Evolutionary conservation across 495 filamentous ascomycete genomes (phyloP).

Genomic region (Aspergillus heteromorphus): DNA sequence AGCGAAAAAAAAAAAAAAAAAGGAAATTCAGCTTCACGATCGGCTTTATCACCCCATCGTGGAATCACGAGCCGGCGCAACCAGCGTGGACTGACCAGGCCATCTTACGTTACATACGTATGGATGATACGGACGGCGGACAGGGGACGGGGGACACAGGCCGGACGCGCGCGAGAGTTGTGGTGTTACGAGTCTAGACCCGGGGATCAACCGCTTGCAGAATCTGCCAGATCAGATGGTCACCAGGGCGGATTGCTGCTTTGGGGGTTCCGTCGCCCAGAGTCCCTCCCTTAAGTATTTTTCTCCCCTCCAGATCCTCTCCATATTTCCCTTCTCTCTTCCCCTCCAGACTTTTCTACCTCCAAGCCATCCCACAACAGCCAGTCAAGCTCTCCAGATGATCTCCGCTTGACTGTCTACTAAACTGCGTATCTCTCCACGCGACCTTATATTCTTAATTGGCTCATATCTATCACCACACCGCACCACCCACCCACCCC

Average conservation of each 20-base stretch:
- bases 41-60: not conserved
- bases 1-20: no score
- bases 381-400: not conserved
- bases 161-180: not conserved
- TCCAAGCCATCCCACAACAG: not conserved
- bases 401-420: not conserved
- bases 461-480: not conserved
- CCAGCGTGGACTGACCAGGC: not conserved
- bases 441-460: not conserved
- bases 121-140: not conserved
- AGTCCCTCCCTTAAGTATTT: not conserved
- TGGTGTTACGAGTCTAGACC: constrained; percentile 15
- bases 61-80: not conserved
- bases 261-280: constrained; percentile 13
- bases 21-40: not conserved
- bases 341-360: not conserved
- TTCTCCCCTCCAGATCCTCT: not conserved
- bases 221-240: constrained; percentile 22
- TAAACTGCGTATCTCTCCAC: not conserved
- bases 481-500: not conserved
- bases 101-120: not conserved
- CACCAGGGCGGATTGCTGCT: constrained; percentile 18
- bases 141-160: not conserved
- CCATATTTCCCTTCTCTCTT: not conserved
- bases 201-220: constrained; percentile 20